A percentile compares a stretch with the other conserved stretches of the same genome.
Conservation (phyloP, 352 stramenopile species). For the Phytopythium chamaehyphon region DNA sequence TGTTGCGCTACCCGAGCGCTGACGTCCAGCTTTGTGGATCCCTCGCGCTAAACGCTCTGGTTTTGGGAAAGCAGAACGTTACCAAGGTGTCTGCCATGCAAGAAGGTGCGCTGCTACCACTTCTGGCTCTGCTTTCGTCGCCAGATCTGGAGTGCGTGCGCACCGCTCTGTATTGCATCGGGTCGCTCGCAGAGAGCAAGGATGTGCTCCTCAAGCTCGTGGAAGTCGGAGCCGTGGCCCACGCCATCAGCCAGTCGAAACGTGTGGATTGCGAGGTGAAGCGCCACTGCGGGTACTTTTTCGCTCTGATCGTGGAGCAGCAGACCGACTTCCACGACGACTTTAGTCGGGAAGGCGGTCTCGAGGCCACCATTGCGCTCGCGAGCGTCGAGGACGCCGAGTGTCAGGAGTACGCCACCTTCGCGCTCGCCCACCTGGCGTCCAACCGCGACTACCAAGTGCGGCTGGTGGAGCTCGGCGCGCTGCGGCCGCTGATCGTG, state of each 20-base stretch:
- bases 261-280: slow-evolving; percentile 91
- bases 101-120: slow-evolving; percentile 82
- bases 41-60: slow-evolving; percentile 90
- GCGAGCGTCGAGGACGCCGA: slow-evolving; percentile 94
- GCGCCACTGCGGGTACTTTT: slow-evolving; percentile 91
- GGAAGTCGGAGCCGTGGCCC: slow-evolving; percentile 79
- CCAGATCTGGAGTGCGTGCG: slow-evolving; percentile 89
- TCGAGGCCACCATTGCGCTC: slow-evolving; percentile 89
- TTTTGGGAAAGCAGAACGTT: slow-evolving; percentile 77
- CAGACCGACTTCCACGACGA: slow-evolving; percentile 91
- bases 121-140: slow-evolving; percentile 86
- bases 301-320: slow-evolving; percentile 89
- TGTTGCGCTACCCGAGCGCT: slow-evolving; percentile 92
- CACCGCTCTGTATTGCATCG: slow-evolving; percentile 90
- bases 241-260: slow-evolving; percentile 76
- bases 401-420: slow-evolving; percentile 95
- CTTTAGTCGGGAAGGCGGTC: slow-evolving; percentile 77
- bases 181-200: slow-evolving; percentile 90
- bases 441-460: slow-evolving; percentile 95
- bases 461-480: slow-evolving; percentile 87
- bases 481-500: slow-evolving; percentile 91
- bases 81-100: slow-evolving; percentile 91
- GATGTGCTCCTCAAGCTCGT: slow-evolving; percentile 91
- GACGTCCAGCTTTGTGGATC: slow-evolving; percentile 92
- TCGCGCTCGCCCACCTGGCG: slow-evolving; percentile 92